Base-by-base conservation (phyloP, 345 rosid genomes). In the Reutealis trisperma region DNA sequence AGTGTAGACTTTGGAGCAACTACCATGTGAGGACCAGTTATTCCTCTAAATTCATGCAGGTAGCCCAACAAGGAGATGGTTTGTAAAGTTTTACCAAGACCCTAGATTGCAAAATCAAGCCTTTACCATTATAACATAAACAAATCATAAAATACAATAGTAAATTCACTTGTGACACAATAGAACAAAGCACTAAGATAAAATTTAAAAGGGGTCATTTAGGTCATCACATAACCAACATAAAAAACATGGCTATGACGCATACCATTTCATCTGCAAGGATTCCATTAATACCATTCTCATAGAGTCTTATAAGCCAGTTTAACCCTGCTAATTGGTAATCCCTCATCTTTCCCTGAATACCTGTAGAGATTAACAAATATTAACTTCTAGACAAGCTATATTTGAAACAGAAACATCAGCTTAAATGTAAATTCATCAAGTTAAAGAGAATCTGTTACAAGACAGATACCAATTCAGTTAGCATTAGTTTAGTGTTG, bases 1-100 rank as follows among this genome's bases (percentile, higher is more conserved):
- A 94, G 97, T 37, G 99, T 94, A 82, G 99, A 96, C 86, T 96
- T 96, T 73, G 99, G 99, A 75, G 99, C 97, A 86, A 96, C 98
- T 27, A 96, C 99, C 99, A 94, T 91, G 80, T 96, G 99, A 70
- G 99, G 99, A 76, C 99, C 99, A 78, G 90, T 87, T 71, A 96
- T 96, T 88, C 98, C 97, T 74, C 95, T 83, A 82, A 92, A 96
- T 68, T 96, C 99, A 44, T 94, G 97, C 82, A 96, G 89, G 83
- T 92, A 96, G 14, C 98, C 99, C 89, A 96, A 32, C 67, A 94
- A 83, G 52, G 99, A 96, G 61, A 96, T 96, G 3, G 99, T 96
- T 86, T 96, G 99, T 83, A 94, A 89, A 15, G 99, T 96, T 89
- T 96, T 96, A 25, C 99, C 99, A 72, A 96, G 95, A 80, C 99